Evolutionary conservation across 2,329 filamentous ascomycete species (phyloP), one percentile per base, ranked within the genome.

Genomic region (Ascochyta viciae-villosae): DNA sequence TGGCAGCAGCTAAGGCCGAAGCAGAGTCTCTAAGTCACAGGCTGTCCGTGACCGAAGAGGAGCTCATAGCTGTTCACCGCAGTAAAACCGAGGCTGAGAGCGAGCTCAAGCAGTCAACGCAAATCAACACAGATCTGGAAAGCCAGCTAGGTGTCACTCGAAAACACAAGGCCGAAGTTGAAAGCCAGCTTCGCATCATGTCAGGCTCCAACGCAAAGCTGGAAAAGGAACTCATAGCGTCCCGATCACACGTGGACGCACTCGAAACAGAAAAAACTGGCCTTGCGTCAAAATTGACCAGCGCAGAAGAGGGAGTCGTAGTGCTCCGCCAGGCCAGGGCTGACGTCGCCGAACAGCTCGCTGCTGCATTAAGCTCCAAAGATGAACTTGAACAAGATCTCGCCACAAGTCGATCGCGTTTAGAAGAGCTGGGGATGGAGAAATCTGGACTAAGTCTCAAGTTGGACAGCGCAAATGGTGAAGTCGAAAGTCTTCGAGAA

Each of bases 51-150:
- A 58, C 50, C 3, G 58, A 66, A 37, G 57, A 70, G 23, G 65
- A 67, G 45, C 60, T 71, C 6, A 41, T 57, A 9, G 46, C 54
- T 12, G 43, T 67, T 27, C 60, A 53, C 34, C 56, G 54, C 34
- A 57, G 40, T 1, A 67, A 65, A 22, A 44, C 44, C 10, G 53
- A 57, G 22, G 44, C 64, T 2, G 62, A 67, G 15, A 58, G 50
- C 10, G 60, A 57, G 15, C 62, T 72, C 6, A 49, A 64, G 24
- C 58, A 58, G 15, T 58, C 60, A 1, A 42, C 41, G 2, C 31
- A 47, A 31, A 31, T 59, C 6, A 68, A 67, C 16, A 33, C 24
- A 19, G 44, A 50, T 15, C 58, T 74, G 26, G 62, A 72, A 13
- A 45, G 56, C 3, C 64, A 68, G 37, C 58, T 73, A 10, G 50